phyloP scores from a whole-genome alignment of 208 protist genomes.

The Acanthamoeba castellanii region DNA sequence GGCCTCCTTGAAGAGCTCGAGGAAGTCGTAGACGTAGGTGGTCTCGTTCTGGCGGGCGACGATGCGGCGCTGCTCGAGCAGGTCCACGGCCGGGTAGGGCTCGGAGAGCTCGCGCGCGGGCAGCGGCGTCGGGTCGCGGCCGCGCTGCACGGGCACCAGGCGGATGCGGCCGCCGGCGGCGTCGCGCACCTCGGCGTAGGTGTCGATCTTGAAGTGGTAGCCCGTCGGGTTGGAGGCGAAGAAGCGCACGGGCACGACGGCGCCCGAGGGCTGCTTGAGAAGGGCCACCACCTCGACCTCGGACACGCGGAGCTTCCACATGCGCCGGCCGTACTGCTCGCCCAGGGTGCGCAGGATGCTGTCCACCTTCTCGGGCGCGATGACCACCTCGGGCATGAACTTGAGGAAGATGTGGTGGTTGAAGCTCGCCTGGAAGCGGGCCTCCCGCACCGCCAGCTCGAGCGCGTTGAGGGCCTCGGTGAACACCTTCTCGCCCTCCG shows the following conservation, averaged over 20 bases:
- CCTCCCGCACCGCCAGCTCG: background rate
- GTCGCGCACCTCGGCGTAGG: slow-evolving; percentile 91
- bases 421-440: slow-evolving; percentile 30
- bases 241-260: slow-evolving; percentile 92
- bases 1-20: slow-evolving; percentile 92
- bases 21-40: slow-evolving; percentile 97
- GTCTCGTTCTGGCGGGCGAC: slow-evolving; percentile 88
- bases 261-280: slow-evolving; percentile 79
- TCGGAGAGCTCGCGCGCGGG: background rate
- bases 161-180: too few relatives aligned
- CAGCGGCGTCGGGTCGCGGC: background rate
- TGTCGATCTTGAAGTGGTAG: slow-evolving; percentile 87
- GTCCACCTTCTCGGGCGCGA: slow-evolving; percentile 82
- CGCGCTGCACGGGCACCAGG: background rate
- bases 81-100: slow-evolving; percentile 63
- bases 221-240: slow-evolving; percentile 90
- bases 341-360: slow-evolving; percentile 82
- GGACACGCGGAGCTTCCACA: slow-evolving; percentile 87
- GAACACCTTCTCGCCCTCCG: slow-evolving; percentile 59
- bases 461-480: slow-evolving; percentile 17
- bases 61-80: slow-evolving; percentile 51
- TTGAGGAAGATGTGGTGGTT: slow-evolving; percentile 89
- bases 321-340: slow-evolving; percentile 82
- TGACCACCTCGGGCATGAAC: slow-evolving; percentile 87
- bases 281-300: slow-evolving; percentile 84